Percentiles rank a stretch among this genome's conserved stretches.
Evolutionary conservation across 495 filamentous ascomycete species (phyloP).

Genomic region (Neurospora sp.): DNA sequence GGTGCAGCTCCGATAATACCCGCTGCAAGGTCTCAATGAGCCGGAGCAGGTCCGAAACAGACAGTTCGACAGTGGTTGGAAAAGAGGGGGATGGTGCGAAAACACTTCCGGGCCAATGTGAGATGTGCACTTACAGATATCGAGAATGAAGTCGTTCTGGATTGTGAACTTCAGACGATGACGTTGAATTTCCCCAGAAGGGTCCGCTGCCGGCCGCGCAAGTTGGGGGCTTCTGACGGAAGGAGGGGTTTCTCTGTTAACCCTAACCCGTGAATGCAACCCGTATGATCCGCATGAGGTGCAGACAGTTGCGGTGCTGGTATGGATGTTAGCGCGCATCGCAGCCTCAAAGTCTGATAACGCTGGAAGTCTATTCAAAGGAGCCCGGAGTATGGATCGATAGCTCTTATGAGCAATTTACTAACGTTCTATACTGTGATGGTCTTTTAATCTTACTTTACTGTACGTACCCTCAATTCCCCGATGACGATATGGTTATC

Average conservation of each 20-base stretch:
- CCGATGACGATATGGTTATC: background rate
- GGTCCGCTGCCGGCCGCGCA: background rate
- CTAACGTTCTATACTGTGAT: accelerated
- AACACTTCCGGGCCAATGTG: background rate
- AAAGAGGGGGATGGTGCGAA: background rate
- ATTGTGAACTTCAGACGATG: background rate
- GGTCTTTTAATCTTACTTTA: background rate
- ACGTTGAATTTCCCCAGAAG: background rate
- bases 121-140: background rate
- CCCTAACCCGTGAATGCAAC: background rate
- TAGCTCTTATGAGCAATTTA: background rate
- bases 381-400: background rate
- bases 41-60: background rate
- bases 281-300: background rate
- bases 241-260: background rate
- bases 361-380: background rate
- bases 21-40: background rate
- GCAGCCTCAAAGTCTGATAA: background rate
- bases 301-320: background rate
- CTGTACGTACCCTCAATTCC: background rate
- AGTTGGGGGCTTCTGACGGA: background rate
- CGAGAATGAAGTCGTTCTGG: background rate
- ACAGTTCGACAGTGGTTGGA: background rate
- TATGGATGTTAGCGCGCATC: background rate
- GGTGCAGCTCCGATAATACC: background rate